A percentile compares a stretch with the other conserved stretches of the same genome.
These are phyloP conservation scores for Jasminum sambac DNA, from an alignment of 257 asterid genomes.

Conservation along the genomic window DNA sequence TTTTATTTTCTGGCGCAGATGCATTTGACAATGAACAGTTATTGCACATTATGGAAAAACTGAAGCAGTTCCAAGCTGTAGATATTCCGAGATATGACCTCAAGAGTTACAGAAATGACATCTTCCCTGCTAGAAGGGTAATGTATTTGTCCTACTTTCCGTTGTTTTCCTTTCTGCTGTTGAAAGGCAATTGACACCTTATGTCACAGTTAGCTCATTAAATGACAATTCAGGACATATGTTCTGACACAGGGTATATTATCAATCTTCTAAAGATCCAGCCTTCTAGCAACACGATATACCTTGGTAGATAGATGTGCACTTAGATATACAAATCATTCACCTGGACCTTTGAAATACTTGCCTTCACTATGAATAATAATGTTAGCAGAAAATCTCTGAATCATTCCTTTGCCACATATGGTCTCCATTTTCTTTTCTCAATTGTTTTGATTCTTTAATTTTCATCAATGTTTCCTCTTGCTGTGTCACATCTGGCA, in stretches of 20 bases:
- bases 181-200: slow-evolving; percentile 14
- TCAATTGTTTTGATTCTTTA: neutral
- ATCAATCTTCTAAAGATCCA: neutral
- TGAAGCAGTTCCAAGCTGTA: slow-evolving; percentile 83
- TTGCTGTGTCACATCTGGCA: slow-evolving; percentile 34
- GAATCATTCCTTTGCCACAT: neutral
- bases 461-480: slow-evolving; percentile 1
- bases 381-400: neutral
- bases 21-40: slow-evolving; percentile 84
- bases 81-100: slow-evolving; percentile 94
- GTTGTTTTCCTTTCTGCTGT: neutral
- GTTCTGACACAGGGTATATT: neutral
- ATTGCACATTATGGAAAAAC: slow-evolving; percentile 65
- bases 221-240: neutral
- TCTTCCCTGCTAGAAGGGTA: slow-evolving; percentile 87
- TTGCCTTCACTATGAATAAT: neutral
- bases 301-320: neutral
- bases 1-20: slow-evolving; percentile 45
- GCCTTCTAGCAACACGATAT: neutral
- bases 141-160: slow-evolving; percentile 1
- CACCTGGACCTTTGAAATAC: neutral
- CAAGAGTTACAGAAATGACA: slow-evolving; percentile 74
- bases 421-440: neutral
- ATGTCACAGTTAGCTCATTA: neutral
- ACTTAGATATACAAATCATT: neutral